A percentile compares a stretch with the other conserved stretches of the same genome.
Conservation (phyloP, 805 yeast genomes). For the Lipomyces starkeyi region DNA sequence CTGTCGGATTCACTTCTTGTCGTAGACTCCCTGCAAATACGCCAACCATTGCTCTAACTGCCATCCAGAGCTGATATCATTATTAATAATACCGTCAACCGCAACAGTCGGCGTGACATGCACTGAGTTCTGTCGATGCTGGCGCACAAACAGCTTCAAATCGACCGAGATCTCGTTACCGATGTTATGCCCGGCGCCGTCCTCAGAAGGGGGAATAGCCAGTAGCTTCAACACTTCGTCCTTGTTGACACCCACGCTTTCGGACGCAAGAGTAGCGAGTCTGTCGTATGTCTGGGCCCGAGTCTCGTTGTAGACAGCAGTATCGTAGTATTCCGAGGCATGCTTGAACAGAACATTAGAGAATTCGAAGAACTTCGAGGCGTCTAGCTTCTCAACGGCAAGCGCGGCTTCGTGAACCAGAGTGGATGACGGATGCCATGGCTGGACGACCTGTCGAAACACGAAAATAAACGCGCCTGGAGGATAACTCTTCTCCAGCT, state of each 20-base stretch:
- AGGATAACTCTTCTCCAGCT: constrained; percentile 53
- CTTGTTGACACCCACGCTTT: constrained; percentile 50
- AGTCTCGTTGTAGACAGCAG: constrained; percentile 58
- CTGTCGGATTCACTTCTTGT: constrained; percentile 15
- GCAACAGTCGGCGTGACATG: constrained; percentile 86
- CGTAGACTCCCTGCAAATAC: constrained; percentile 24
- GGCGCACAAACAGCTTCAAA: constrained; percentile 73
- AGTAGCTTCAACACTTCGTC: constrained; percentile 48
- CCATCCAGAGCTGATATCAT: constrained; percentile 66
- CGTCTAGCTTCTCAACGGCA: constrained; percentile 64
- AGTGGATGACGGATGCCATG: constrained; percentile 85
- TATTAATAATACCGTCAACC: constrained; percentile 68
- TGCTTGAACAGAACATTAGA: constrained; percentile 62
- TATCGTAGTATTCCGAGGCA: constrained; percentile 64
- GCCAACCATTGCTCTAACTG: constrained; percentile 53
- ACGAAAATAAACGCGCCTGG: constrained; percentile 60
- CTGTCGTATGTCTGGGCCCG: constrained; percentile 62
- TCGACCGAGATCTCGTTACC: constrained; percentile 69
- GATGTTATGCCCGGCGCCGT: constrained; percentile 52
- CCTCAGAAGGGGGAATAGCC: constrained; percentile 45
- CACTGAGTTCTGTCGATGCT: constrained; percentile 75
- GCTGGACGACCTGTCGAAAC: constrained; percentile 79
- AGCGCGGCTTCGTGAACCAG: constrained; percentile 72
- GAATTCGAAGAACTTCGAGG: constrained; percentile 62
- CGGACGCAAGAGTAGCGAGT: constrained; percentile 57